phyloP scores from a whole-genome alignment of 73 alveolate genomes.

The Paramecium sonneborni region DNA sequence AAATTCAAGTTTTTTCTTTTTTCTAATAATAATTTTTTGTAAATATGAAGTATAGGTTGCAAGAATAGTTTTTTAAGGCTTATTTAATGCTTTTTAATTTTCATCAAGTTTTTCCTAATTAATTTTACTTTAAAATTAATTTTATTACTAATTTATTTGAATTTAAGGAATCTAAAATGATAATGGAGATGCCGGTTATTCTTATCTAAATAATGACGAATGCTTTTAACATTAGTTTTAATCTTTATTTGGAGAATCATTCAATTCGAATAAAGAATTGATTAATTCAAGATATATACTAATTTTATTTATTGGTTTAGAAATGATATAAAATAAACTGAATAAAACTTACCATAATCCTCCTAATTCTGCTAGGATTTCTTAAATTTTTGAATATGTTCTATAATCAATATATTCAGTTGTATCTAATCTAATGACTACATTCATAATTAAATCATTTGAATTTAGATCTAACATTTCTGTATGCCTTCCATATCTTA shows the following conservation, averaged over 20 bases:
- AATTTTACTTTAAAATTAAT: too few species aligned
- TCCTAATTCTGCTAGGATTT: not conserved
- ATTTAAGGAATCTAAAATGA: too few species aligned
- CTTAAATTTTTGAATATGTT: not conserved
- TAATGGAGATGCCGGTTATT: too few species aligned
- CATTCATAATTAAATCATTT: not conserved
- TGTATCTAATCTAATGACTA: not conserved
- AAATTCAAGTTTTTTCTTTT: not conserved
- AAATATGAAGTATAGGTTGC: not conserved
- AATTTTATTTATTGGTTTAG: not conserved
- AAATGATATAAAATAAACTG: not conserved
- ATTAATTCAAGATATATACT: not conserved
- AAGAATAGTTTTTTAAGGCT: too few species aligned
- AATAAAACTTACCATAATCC: constrained; percentile 28
- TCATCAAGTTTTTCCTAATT: too few species aligned
- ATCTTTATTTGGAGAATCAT: not conserved
- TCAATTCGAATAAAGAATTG: not conserved
- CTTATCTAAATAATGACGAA: too few species aligned
- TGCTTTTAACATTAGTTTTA: not conserved
- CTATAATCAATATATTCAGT: not conserved
- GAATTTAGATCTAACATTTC: constrained; percentile 1
- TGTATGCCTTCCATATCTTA: not conserved
- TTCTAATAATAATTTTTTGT: not conserved
- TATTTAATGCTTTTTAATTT: too few species aligned
- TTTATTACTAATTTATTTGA: too few species aligned